Evolutionary conservation across 2,329 filamentous ascomycete species (phyloP).

Genomic region (Penicillium sp.): DNA sequence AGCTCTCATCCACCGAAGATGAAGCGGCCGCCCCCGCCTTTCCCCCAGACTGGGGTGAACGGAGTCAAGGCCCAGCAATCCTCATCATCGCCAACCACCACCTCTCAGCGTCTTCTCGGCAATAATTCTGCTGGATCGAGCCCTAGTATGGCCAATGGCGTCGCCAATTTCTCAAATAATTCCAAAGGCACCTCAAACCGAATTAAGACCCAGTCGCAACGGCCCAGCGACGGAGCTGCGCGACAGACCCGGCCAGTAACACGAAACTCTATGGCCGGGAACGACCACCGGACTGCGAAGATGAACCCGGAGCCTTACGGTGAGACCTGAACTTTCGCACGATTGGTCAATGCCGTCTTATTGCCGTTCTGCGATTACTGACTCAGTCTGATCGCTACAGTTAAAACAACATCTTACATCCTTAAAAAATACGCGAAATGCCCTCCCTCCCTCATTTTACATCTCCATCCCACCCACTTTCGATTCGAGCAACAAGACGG

Average conservation of each 20-base stretch:
- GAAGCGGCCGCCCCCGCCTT: constrained; percentile 69
- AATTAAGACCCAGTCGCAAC: constrained; percentile 60
- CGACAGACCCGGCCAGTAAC: constrained; percentile 42
- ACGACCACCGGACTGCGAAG: constrained; percentile 43
- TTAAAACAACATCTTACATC: constrained; percentile 75
- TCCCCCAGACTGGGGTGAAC: constrained; percentile 65
- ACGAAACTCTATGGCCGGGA: constrained; percentile 34
- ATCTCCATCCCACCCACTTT: constrained; percentile 84
- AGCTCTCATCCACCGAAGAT: constrained; percentile 59
- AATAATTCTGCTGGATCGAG: constrained; percentile 44
- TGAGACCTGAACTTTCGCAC: constrained; percentile 31
- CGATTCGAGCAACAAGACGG: constrained; percentile 93
- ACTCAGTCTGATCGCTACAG: constrained; percentile 49
- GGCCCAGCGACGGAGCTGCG: constrained; percentile 38
- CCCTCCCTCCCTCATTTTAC: constrained; percentile 81
- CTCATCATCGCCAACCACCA: constrained; percentile 59
- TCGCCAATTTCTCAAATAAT: constrained; percentile 26
- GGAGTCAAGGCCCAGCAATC: constrained; percentile 61
- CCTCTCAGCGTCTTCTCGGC: constrained; percentile 60
- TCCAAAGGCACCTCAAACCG: constrained; percentile 51
- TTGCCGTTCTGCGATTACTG: constrained; percentile 16
- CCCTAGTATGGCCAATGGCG: constrained; percentile 50
- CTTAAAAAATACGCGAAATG: constrained; percentile 75
- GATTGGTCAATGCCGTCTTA: constrained; percentile 10
- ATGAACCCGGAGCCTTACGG: constrained; percentile 52